These are phyloP conservation scores for Chalaropsis thielavioides DNA, from an alignment of 2,329 filamentous ascomycete genomes.

Conservation along the genomic window DNA sequence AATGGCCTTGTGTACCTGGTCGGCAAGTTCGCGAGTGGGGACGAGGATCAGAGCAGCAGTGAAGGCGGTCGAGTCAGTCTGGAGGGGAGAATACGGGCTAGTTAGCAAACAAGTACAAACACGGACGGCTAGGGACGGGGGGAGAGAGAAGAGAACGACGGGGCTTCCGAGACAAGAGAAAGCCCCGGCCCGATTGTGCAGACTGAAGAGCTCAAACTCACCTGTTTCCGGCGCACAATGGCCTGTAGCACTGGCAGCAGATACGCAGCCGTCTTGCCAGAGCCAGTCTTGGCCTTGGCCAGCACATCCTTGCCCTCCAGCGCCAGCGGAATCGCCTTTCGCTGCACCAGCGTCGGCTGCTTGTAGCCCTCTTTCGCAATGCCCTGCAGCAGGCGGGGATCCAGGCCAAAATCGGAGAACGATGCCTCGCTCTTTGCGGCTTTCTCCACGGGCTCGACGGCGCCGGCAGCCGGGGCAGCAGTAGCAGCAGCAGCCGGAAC, in stretches of 20 bases:
- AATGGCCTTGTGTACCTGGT: constrained; percentile 72
- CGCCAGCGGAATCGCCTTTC: constrained; percentile 73
- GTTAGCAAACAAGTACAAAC: neutral
- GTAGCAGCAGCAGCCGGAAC: constrained; percentile 17
- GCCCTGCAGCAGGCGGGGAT: constrained; percentile 72
- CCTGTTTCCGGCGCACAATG: constrained; percentile 64
- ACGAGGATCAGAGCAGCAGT: constrained; percentile 79
- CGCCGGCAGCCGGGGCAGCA: neutral
- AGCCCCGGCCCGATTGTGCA: no score
- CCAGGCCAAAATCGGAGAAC: constrained; percentile 67
- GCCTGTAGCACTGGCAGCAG: constrained; percentile 75
- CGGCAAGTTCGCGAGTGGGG: constrained; percentile 84
- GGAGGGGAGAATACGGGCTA: constrained; percentile 12
- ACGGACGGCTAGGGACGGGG: neutral
- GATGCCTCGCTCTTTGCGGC: constrained; percentile 24
- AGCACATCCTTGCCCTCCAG: constrained; percentile 80
- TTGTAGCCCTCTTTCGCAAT: constrained; percentile 72
- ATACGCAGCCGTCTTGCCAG: constrained; percentile 95
- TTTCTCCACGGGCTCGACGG: neutral
- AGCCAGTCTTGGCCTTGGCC: constrained; percentile 85
- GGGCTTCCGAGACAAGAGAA: no score
- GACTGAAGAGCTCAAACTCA: constrained; percentile 24
- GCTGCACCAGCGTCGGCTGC: constrained; percentile 77
- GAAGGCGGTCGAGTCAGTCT: constrained; percentile 34
- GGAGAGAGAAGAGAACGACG: neutral